Base-by-base conservation (phyloP, 2,329 filamentous ascomycete genomes). In the Aspergillus sp. region DNA sequence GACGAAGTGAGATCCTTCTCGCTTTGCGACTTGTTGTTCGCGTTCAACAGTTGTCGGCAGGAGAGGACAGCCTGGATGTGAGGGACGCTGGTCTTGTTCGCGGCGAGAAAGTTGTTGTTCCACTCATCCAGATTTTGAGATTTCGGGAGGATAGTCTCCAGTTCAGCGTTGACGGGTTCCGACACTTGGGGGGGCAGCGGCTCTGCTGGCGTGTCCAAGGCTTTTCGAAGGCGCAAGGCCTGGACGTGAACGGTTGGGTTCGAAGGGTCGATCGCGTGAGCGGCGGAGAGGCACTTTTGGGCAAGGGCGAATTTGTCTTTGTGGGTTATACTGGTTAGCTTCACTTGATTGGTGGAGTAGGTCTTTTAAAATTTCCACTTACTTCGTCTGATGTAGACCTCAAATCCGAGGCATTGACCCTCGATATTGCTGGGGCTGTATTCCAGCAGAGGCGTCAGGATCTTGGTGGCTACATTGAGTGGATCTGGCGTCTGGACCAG, bases 221-320 rank as follows among this genome's bases (percentile, higher is more conserved):
- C 73, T 55, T 82, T 75, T 52, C 80, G 81, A 71, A 96, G 84
- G 48, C 80, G 78, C 39, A 84, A 72, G 29, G 78, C 74, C 64
- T 93, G 87, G 59, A 88, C 81, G 61, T 90, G 83, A n/a, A 91
- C 77, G 52, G 77, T 81, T 7, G 86, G 78, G 59, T 89, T 77
- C 41, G 81, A 74, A 2, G 82, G 66, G 52, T 93, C 83, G 32
- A 96, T 73, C 3, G 77, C 74, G 46, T 81, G 72, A 29, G 88
- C 83, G 12, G 86, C 83, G 42, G 86, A 80, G 45, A 98, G 78
- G 67, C 88, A 95, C 60, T 88, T 86, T 49, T 96, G 76, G 0
- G 93, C 91, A 50, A 94, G 83, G 39, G 94, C 71, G 60, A 86
- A 88, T 73, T 96, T 96, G 63, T 82, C 90, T 91, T 59, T 50